Evolutionary conservation across 2,329 filamentous ascomycete genomes (phyloP), one percentile per base, ranked within the genome.

Genomic region (Neopestalotiopsis sp.): DNA sequence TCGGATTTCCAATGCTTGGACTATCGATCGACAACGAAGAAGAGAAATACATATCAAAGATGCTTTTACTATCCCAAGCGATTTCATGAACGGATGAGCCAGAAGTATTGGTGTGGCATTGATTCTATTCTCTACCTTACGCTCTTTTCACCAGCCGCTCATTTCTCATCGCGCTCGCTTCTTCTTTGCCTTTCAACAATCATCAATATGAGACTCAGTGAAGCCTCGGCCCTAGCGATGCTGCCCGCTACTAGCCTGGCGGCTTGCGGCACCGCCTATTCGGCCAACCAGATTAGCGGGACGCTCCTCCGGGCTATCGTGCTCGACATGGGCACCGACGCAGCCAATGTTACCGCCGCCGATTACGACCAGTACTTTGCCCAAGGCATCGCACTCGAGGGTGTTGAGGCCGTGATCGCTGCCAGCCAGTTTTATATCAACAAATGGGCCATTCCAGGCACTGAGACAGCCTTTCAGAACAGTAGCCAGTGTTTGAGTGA

Each of bases 291-390:
- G 57, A 28, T 61, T 24, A n/a, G 30, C 57, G 57, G 57, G 12
- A 30, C 57, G 4, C 20, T 61, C 4, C 57, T 61, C 14, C 57
- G 57, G 6, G 57, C 57, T 24, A 28, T 61, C 9, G 57, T 61
- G 57, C 57, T 61, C 57, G 57, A 61, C 57, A 61, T 61, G 57
- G 57, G 20, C 24, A 28, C 57, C 17, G 57, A 61, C 20, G 57
- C 57, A 20, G 57, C 57, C 57, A 61, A 61, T 24, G 57, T 61
- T 10, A 61, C 57, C 57, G 57, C 57, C 28, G n/a, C 57, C n/a
- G 5, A 61, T 17, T 61, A 61, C 20, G 57, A 61, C 57, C 57
- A 61, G 9, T 61, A 34, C 57, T 61, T 61, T 38, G n/a, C 28
- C 6, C 57, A 61, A 61, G 57, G 57, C 12, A 61, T 28, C 57